A percentile compares a stretch with the other conserved stretches of the same genome.
phyloP scores from a whole-genome alignment of 331 rosid genomes.

The Rhamnella rubrinervis region DNA sequence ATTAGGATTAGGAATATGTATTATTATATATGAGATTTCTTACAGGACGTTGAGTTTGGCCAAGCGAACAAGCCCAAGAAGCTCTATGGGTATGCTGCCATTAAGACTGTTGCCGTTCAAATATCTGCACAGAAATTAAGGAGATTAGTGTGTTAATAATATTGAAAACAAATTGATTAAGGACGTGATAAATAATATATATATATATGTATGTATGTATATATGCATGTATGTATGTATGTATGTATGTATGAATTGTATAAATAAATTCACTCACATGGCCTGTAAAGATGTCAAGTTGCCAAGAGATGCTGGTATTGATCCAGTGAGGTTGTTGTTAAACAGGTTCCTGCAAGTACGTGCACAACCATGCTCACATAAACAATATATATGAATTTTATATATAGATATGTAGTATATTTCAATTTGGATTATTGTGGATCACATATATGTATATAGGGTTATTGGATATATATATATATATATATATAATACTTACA shows the following conservation, averaged over 20 bases:
- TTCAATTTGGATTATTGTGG: too few relatives aligned
- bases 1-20: neutral
- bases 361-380: too few relatives aligned
- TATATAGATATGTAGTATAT: too few relatives aligned
- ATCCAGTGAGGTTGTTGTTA: constrained; percentile 20
- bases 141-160: too few relatives aligned
- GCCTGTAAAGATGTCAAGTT: constrained; percentile 21
- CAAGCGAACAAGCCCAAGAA: constrained; percentile 23
- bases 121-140: constrained; percentile 15
- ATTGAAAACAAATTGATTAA: neutral
- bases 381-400: too few relatives aligned
- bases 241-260: neutral
- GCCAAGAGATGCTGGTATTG: constrained; percentile 26
- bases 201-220: neutral
- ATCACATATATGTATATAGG: neutral
- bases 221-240: neutral
- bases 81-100: constrained; percentile 16
- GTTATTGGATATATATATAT: neutral
- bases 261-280: constrained; percentile 4
- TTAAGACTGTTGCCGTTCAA: constrained; percentile 22
- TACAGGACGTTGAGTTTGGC: constrained; percentile 25
- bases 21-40: neutral
- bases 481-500: constrained; percentile 10
- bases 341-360: constrained; percentile 18
- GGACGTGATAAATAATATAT: neutral